A percentile compares a stretch with the other conserved stretches of the same genome.
phyloP scores from a whole-genome alignment of 2,329 filamentous ascomycete species.

The Clathrospora elynae region DNA sequence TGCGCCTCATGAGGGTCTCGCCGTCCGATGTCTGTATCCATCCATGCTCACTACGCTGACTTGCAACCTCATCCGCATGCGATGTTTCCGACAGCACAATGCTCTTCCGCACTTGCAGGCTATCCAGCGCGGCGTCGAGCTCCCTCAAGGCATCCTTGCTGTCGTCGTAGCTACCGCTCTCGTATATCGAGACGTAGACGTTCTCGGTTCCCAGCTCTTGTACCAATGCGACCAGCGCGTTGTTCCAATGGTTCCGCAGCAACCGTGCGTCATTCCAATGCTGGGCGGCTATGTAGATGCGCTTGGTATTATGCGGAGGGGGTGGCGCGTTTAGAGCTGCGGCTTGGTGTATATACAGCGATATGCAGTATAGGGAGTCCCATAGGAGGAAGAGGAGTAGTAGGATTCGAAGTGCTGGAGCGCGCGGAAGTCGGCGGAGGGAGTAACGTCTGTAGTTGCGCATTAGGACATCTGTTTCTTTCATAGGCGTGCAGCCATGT shows the following conservation, averaged over 20 bases:
- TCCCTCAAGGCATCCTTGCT: conserved; percentile 66
- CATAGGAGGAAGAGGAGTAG: conserved; percentile 26
- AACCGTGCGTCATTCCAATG: conserved; percentile 70
- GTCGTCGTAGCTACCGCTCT: conserved; percentile 72
- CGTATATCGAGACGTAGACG: conserved; percentile 69
- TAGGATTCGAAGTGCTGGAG: conserved; percentile 25
- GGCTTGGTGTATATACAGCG: conserved; percentile 23
- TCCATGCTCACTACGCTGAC: conserved; percentile 47
- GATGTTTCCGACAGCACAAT: conserved; percentile 65
- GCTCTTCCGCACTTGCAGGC: conserved; percentile 58
- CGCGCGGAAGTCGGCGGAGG: conserved; percentile 26
- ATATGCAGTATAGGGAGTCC: conserved; percentile 29
- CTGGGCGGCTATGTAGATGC: conserved; percentile 70
- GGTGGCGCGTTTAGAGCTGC: conserved; percentile 14
- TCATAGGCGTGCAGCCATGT: neutral
- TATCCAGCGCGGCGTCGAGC: conserved; percentile 61
- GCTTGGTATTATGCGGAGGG: conserved; percentile 28
- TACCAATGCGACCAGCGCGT: conserved; percentile 63
- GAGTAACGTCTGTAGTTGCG: conserved; percentile 22
- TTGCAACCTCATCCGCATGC: conserved; percentile 45
- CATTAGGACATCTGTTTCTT: conserved; percentile 14
- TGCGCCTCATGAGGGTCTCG: conserved; percentile 63
- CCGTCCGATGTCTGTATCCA: conserved; percentile 65
- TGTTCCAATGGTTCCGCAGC: conserved; percentile 66
- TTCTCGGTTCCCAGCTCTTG: conserved; percentile 65